Conservation (phyloP, 2,329 filamentous ascomycete genomes). For the Curvularia sp. region DNA sequence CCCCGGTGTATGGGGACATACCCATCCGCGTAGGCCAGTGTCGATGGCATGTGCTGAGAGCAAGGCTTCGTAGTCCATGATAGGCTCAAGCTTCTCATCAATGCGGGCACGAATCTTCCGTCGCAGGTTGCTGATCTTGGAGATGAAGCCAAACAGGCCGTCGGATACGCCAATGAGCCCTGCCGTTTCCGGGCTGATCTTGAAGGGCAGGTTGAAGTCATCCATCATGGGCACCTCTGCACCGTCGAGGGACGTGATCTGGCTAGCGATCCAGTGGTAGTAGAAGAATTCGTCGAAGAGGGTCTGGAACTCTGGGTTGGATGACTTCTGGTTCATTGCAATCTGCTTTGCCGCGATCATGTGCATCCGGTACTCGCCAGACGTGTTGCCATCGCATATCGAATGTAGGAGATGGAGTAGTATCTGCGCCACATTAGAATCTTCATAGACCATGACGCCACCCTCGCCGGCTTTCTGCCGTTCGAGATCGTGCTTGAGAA, state of each 20-base stretch:
- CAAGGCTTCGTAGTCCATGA: constrained; percentile 75
- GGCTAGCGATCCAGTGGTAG: constrained; percentile 73
- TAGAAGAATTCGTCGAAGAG: constrained; percentile 80
- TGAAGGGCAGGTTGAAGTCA: constrained; percentile 63
- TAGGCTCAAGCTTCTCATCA: constrained; percentile 66
- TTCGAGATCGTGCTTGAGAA: constrained; percentile 57
- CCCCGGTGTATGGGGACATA: constrained; percentile 63
- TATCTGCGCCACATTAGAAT: constrained; percentile 68
- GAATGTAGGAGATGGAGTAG: constrained; percentile 67
- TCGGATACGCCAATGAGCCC: constrained; percentile 82
- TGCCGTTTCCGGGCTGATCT: constrained; percentile 63
- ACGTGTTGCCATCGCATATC: constrained; percentile 65
- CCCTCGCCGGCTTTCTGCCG: constrained; percentile 50
- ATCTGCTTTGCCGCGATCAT: constrained; percentile 77
- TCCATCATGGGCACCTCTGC: constrained; percentile 61
- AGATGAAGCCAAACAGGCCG: constrained; percentile 79
- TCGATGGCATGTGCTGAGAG: constrained; percentile 79
- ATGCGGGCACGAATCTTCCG: constrained; percentile 76
- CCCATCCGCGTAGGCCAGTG: constrained; percentile 75
- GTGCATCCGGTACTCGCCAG: constrained; percentile 79
- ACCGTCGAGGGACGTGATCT: constrained; percentile 63
- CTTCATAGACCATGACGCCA: constrained; percentile 54
- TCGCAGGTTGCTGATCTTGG: constrained; percentile 78
- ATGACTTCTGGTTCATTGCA: constrained; percentile 65
- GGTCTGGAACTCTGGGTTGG: constrained; percentile 73